Evolutionary conservation across 2,329 filamentous ascomycete genomes (phyloP), one percentile per base, ranked within the genome.

Genomic region (Fusarium torreyae): DNA sequence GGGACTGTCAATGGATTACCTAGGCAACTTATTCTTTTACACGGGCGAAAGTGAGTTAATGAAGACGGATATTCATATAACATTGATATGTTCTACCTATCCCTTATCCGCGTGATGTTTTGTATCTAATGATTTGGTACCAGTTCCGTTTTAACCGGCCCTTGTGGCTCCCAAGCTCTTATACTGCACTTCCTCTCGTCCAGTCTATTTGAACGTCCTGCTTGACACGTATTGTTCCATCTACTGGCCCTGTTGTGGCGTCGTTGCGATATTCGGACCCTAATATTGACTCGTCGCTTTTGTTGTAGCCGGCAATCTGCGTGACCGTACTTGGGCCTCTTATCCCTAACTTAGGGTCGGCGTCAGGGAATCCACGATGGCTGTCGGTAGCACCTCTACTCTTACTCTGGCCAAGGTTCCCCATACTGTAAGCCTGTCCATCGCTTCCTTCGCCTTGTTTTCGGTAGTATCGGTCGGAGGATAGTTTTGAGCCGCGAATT

Each of bases 371-470:
- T 5, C 65, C 65, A 18, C 57, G 48, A 20, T 51, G 53, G 6
- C 22, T 57, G 5, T 39, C 46, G 8, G 17, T 53, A 9, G 45
- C 18, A 8, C 40, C 49, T 24, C 10, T 31, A 31, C 28, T 31
- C 28, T 36, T 34, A n/a, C 18, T 48, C 9, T 48, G 49, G 13
- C 24, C 49, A 11, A 68, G 10, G 8, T 31, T 38, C 0, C 40
- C 36, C 7, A 68, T 36, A 17, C 77, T 76, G 51, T 64, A 64
- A 52, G 31, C 53, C 7, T 53, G 54, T 2, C 38, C 64, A n/a
- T 68, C 60, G 36, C 34, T 64, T 15, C 57, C 57, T 45, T 65
- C 62, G 18, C 54, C 50, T 20, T 70, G 65, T 39, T 68, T 68
- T 31, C 44, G 55, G 39, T 70, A 70, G 43, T 57, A 68, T 56